Evolutionary conservation across 1,284 basidiomycete species (phyloP), one percentile per base, ranked within the genome.

Genomic region (Malassezia slooffiae): DNA sequence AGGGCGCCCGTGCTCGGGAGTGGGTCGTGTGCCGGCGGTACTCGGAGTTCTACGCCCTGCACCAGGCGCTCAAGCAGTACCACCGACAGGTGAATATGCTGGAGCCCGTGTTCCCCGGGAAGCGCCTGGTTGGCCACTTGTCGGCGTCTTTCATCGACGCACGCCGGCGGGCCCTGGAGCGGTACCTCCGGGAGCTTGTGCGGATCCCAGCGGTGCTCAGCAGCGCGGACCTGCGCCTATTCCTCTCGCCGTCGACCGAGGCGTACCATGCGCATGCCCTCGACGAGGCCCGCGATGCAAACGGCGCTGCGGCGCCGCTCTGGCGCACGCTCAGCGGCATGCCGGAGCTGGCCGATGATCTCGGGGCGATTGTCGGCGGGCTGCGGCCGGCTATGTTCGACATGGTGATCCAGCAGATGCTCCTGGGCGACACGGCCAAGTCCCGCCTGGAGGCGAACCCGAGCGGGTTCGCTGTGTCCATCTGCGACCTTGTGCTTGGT

Each of bases 1-100:
- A 79, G 81, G 60, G 73, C 79, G 12, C 24, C 7, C 24, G 12
- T 12, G 12, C 7, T 1, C 82, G 82, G 1, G 85, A 85, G 3
- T 96, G 91, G 91, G 81, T 88, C 20, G 82, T 95, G 3, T 81
- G 85, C 4, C 75, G 89, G 53, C 74, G 91, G 49, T 97, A 93
- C 70, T 93, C 87, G 67, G 90, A 96, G 67, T 97, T 97, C 69
- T 78, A 83, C 59, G 80, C 77, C 40, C 80, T 95, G 75, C 85
- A 95, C 66, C 82, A 80, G 55, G 79, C 80, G 45, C 72, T 97
- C 35, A 79, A 80, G 46, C 85, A 89, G 39, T 77, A 50, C 12
- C 54, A 35, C 23, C 41, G 41, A 16, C 50, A 54, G 28, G 56
- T 57, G n/a, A 35, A 51, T 12, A 41, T 52, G 19, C 52, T 57